Evolutionary conservation across 2,329 filamentous ascomycete genomes (phyloP).

Genomic region (Fusarium nodosum): DNA sequence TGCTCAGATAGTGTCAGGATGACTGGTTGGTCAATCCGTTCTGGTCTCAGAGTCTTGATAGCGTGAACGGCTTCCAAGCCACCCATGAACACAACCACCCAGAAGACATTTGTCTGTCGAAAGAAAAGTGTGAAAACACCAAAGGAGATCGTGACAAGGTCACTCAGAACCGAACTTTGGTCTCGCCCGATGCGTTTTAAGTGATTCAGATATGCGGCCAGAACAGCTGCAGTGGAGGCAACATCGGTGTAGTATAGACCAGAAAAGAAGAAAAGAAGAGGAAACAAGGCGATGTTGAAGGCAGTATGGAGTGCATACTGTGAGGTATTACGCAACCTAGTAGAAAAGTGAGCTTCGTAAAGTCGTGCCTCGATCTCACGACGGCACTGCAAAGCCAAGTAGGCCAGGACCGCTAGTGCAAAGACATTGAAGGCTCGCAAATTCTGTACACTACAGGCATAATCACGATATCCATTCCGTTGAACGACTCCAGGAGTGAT

Average conservation of each 20-base stretch:
- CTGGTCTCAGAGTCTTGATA: slow-evolving; percentile 60
- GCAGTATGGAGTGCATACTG: slow-evolving; percentile 70
- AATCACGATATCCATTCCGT: slow-evolving; percentile 17
- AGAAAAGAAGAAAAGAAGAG: slow-evolving; percentile 95
- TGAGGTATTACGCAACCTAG: slow-evolving; percentile 50
- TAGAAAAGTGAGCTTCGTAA: slow-evolving; percentile 40
- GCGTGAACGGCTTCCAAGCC: slow-evolving; percentile 68
- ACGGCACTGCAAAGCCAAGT: slow-evolving; percentile 66
- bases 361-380: slow-evolving; percentile 63
- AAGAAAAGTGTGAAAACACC: slow-evolving; percentile 80
- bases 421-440: slow-evolving; percentile 66
- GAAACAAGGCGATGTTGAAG: slow-evolving; percentile 86
- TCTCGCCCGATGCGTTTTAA: slow-evolving; percentile 59
- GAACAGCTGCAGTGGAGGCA: slow-evolving; percentile 80
- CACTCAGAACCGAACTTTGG: slow-evolving; percentile 54
- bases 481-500: slow-evolving; percentile 46
- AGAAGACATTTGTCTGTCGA: slow-evolving; percentile 97
- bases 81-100: slow-evolving; percentile 85
- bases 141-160: slow-evolving; percentile 63
- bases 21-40: slow-evolving; percentile 49
- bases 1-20: slow-evolving; percentile 54
- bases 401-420: slow-evolving; percentile 56
- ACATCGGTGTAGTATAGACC: slow-evolving; percentile 96
- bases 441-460: slow-evolving; percentile 50
- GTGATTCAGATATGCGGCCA: slow-evolving; percentile 75